Evolutionary conservation across 1,139 yeast genomes (phyloP).

Genomic region (Geotrichum cucujoidarum): DNA sequence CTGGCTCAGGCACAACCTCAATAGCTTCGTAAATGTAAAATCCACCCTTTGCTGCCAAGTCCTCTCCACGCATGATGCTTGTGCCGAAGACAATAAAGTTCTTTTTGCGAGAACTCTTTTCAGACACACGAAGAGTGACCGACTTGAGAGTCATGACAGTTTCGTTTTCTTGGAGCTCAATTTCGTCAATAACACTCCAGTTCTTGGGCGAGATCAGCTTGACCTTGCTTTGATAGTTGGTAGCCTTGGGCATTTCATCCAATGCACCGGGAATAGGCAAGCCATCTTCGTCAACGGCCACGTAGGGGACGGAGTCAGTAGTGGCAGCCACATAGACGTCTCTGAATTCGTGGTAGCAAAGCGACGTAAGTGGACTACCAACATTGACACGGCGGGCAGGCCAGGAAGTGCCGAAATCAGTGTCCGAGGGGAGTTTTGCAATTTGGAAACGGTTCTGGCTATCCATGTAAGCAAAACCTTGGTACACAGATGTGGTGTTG

Average conservation of each 20-base stretch:
- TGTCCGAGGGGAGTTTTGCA: constrained; percentile 48
- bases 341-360: constrained; percentile 69
- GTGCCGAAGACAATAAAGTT: constrained; percentile 78
- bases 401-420: constrained; percentile 58
- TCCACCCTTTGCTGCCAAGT: constrained; percentile 73
- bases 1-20: constrained; percentile 87
- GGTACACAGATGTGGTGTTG: constrained; percentile 33
- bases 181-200: constrained; percentile 72
- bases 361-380: constrained; percentile 61
- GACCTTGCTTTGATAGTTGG: constrained; percentile 54
- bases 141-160: constrained; percentile 56
- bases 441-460: constrained; percentile 68
- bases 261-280: constrained; percentile 56
- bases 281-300: constrained; percentile 73
- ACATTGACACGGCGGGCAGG: constrained; percentile 51
- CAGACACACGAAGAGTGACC: constrained; percentile 51
- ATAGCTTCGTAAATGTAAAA: constrained; percentile 71
- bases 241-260: constrained; percentile 48
- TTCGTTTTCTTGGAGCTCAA: constrained; percentile 64
- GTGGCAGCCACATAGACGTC: constrained; percentile 65
- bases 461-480: constrained; percentile 71
- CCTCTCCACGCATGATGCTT: constrained; percentile 75
- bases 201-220: constrained; percentile 66
- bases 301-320: constrained; percentile 53
- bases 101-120: constrained; percentile 51